Evolutionary conservation across 306 rosid genomes (phyloP).

Genomic region (Quercus berberidifolia): DNA sequence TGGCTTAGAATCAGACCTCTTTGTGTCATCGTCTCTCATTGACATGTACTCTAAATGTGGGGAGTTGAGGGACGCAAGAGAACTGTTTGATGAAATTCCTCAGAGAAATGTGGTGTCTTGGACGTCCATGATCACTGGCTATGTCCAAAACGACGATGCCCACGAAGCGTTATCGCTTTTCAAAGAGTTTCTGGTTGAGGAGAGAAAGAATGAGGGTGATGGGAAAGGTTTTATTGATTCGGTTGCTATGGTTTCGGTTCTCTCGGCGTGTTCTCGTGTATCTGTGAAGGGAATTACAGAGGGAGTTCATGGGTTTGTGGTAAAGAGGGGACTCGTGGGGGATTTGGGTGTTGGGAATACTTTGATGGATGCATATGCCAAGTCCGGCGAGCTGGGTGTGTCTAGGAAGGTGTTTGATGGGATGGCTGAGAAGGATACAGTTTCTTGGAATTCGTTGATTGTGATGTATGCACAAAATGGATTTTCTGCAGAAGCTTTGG

Average conservation of each 20-base stretch:
- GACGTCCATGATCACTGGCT: slow-evolving; percentile 72
- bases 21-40: slow-evolving; percentile 71
- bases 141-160: slow-evolving; percentile 49
- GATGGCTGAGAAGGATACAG: slow-evolving; percentile 64
- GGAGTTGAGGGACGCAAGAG: slow-evolving; percentile 41
- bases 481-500: slow-evolving; percentile 54
- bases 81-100: slow-evolving; percentile 72
- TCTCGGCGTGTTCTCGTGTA: slow-evolving; percentile 71
- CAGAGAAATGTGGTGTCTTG: slow-evolving; percentile 68
- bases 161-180: slow-evolving; percentile 47
- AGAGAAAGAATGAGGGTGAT: slow-evolving; percentile 18
- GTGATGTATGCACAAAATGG: slow-evolving; percentile 74
- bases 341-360: slow-evolving; percentile 63
- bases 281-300: slow-evolving; percentile 49
- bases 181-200: slow-evolving; percentile 57
- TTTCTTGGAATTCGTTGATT: slow-evolving; percentile 87
- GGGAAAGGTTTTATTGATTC: slow-evolving; percentile 47
- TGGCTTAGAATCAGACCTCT: slow-evolving; percentile 57
- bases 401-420: slow-evolving; percentile 74
- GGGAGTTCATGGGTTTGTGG: slow-evolving; percentile 60
- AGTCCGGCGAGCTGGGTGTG: slow-evolving; percentile 50
- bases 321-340: slow-evolving; percentile 61
- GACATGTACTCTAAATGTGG: slow-evolving; percentile 81
- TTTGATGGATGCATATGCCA: slow-evolving; percentile 87
- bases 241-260: slow-evolving; percentile 53